A percentile compares a stretch with the other conserved stretches of the same genome.
These are phyloP conservation scores for Phytophthora crassamura DNA, from an alignment of 352 stramenopile genomes.

Conservation along the genomic window DNA sequence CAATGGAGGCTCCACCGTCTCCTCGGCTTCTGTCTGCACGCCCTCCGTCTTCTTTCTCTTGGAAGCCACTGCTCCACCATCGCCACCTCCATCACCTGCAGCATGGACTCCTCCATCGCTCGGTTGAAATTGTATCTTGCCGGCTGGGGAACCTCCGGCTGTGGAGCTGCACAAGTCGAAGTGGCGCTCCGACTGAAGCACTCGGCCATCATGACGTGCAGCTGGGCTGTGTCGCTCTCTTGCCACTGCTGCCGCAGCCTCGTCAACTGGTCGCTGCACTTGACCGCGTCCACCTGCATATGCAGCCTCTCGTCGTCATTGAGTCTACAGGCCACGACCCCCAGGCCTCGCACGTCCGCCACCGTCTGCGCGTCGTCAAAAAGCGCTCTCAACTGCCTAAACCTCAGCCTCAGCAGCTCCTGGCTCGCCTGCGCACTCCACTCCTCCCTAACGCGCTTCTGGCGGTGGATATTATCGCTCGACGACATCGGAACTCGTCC, in stretches of 20 bases:
- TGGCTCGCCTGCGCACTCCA: slow-evolving; percentile 28
- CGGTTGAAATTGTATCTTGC: slow-evolving; percentile 11
- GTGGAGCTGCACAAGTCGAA: background rate
- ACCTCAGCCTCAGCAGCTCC: slow-evolving; percentile 37
- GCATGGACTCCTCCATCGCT: slow-evolving; percentile 16
- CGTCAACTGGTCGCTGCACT: slow-evolving; percentile 34
- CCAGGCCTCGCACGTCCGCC: slow-evolving; percentile 40
- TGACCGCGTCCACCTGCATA: slow-evolving; percentile 19
- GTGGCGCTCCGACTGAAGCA: slow-evolving; percentile 23
- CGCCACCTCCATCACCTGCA: background rate
- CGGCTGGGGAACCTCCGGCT: background rate
- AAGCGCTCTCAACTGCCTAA: slow-evolving; percentile 10
- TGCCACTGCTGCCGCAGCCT: slow-evolving; percentile 36
- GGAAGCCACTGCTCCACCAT: background rate
- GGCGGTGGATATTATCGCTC: slow-evolving; percentile 34
- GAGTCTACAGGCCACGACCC: slow-evolving; percentile 18
- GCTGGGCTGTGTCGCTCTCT: slow-evolving; percentile 17
- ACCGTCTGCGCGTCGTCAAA: slow-evolving; percentile 40
- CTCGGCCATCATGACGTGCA: slow-evolving; percentile 36
- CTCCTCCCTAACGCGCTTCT: slow-evolving; percentile 16
- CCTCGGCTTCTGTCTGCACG: background rate
- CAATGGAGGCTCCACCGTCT: background rate
- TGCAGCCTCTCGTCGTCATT: slow-evolving; percentile 4
- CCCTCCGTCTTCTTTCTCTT: slow-evolving; percentile 17
- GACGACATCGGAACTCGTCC: slow-evolving; percentile 4